Evolutionary conservation across 129 eudicot genomes (phyloP).

Genomic region (Chrysanthemum seticuspe): DNA sequence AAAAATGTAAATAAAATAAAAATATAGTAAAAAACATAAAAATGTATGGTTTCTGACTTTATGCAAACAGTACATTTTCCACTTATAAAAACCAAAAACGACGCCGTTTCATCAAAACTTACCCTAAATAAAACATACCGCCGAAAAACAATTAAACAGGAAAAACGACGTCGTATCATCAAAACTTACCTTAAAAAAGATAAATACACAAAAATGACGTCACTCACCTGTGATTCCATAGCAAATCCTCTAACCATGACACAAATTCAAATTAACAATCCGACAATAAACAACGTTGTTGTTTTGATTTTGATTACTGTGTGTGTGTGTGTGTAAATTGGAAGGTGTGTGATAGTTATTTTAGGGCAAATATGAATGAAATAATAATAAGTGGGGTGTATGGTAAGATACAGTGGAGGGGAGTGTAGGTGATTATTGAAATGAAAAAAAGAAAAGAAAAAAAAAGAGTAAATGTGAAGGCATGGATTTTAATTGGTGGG

Average conservation of each 20-base stretch:
- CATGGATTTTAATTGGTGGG: conserved; percentile 16
- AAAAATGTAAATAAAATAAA: not conserved
- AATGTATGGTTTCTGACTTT: too few relatives aligned
- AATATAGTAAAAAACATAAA: not conserved
- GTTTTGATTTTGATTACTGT: not conserved
- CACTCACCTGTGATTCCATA: conserved; percentile 43
- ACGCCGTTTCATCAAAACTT: conserved; percentile 23
- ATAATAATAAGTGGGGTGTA: conserved; percentile 23
- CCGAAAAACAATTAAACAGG: not conserved
- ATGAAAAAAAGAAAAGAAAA: not conserved
- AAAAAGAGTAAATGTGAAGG: conserved; percentile 34
- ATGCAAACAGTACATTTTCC: too few relatives aligned
- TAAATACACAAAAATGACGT: not conserved
- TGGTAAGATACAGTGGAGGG: conserved; percentile 24
- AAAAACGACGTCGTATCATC: conserved; percentile 26
- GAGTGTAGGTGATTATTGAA: not conserved
- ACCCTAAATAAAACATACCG: conserved; percentile 16
- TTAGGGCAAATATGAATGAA: conserved; percentile 26
- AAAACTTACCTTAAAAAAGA: conserved; percentile 17
- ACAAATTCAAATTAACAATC: not conserved
- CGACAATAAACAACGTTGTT: too few relatives aligned
- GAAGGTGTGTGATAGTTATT: not conserved
- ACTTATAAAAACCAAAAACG: conserved; percentile 5
- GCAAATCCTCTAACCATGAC: conserved; percentile 29
- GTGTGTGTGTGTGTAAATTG: not conserved